Conservation (phyloP, 108 stramenopile species). For the Asterionellopsis glacialis region DNA sequence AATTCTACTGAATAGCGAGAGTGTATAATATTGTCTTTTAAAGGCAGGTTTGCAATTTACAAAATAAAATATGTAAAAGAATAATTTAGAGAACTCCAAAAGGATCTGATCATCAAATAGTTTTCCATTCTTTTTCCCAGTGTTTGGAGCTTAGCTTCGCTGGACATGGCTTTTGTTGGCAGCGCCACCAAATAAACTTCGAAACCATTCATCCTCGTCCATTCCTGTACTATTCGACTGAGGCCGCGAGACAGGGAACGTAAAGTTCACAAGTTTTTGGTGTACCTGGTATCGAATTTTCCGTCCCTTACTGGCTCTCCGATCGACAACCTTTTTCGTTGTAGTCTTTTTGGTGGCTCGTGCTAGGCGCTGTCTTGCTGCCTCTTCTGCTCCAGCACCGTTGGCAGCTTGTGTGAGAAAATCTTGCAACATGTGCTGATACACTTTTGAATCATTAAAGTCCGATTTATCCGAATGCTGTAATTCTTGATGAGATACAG, state of each 20-base stretch:
- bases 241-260: conserved; percentile 76
- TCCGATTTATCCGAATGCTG: conserved; percentile 7
- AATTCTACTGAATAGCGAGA: neutral
- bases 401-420: conserved; percentile 43
- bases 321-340: conserved; percentile 67
- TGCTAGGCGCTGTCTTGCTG: conserved; percentile 32
- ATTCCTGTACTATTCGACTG: conserved; percentile 33
- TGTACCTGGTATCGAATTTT: conserved; percentile 89
- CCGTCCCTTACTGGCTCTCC: conserved; percentile 90
- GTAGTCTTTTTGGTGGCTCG: conserved; percentile 37
- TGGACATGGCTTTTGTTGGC: conserved; percentile 5
- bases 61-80: neutral
- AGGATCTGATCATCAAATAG: neutral
- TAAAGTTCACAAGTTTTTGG: conserved; percentile 92
- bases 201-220: conserved; percentile 74
- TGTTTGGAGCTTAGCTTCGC: neutral
- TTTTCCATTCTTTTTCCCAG: too few relatives aligned
- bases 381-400: conserved; percentile 21
- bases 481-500: conserved; percentile 34
- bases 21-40: neutral
- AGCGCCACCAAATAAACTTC: conserved; percentile 80
- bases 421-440: conserved; percentile 90
- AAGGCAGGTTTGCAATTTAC: neutral
- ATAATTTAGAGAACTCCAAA: neutral
- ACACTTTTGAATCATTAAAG: conserved; percentile 89